A percentile compares a stretch with the other conserved stretches of the same genome.
phyloP scores from a whole-genome alignment of 2,329 filamentous ascomycete genomes.

The Xylariaceae sp. region DNA sequence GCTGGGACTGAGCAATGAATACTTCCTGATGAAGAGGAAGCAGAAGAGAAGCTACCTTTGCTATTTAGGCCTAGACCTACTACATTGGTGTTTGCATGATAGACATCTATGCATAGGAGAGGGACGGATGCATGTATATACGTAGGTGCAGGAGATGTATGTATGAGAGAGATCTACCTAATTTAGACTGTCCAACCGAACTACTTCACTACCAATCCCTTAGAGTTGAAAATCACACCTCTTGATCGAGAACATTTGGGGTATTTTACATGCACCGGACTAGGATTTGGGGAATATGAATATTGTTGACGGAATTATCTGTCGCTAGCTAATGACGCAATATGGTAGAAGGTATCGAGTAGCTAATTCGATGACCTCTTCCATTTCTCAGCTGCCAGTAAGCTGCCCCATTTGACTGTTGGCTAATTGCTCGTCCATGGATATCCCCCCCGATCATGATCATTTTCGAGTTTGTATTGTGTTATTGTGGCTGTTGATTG shows the following conservation, averaged over 20 bases:
- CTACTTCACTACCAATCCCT: background rate
- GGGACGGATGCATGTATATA: constrained; percentile 21
- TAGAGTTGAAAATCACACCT: background rate
- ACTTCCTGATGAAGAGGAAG: background rate
- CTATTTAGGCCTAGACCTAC: constrained; percentile 11
- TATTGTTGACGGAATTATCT: constrained; percentile 20
- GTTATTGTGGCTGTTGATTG: background rate
- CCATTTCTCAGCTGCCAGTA: constrained; percentile 33
- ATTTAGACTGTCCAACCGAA: constrained; percentile 3
- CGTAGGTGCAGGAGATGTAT: constrained; percentile 12
- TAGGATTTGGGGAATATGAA: constrained; percentile 10
- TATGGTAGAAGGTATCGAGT: constrained; percentile 21
- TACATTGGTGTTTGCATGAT: constrained; percentile 22
- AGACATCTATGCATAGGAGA: constrained; percentile 22
- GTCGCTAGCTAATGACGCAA: constrained; percentile 29
- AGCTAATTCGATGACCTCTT: constrained; percentile 20
- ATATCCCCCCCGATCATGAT: constrained; percentile 31
- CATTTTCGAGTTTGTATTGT: constrained; percentile 36
- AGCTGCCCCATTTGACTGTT: constrained; percentile 23
- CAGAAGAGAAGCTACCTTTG: background rate
- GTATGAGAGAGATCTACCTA: background rate
- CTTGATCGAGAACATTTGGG: background rate
- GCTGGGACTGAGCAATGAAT: too few relatives aligned
- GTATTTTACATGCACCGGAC: constrained; percentile 13
- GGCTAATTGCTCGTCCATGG: constrained; percentile 31